phyloP scores from a whole-genome alignment of 345 rosid genomes.

The Cardamine resedifolia region DNA sequence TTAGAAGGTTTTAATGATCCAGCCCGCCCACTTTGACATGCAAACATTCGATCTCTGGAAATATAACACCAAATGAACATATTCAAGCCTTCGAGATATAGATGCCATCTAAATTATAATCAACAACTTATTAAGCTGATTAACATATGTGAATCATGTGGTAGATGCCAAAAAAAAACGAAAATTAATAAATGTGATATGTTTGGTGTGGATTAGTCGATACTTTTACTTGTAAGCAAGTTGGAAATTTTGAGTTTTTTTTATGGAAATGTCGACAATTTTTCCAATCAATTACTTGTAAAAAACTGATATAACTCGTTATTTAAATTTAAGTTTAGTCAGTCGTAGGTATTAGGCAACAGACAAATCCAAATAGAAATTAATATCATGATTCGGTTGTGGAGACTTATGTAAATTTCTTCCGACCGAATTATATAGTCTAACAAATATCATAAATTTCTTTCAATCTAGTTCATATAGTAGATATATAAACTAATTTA shows the following conservation, averaged over 20 bases:
- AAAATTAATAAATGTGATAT: neutral
- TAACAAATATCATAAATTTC: neutral
- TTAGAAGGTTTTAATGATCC: neutral
- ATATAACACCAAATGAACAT: neutral
- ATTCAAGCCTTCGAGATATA: neutral
- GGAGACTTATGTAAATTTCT: neutral
- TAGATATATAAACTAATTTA: neutral
- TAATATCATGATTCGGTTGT: neutral
- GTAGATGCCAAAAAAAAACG: neutral
- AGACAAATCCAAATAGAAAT: neutral
- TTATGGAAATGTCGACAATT: neutral
- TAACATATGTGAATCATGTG: neutral
- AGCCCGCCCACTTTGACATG: conserved; percentile 2
- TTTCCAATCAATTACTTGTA: neutral
- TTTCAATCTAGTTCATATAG: neutral
- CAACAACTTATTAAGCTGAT: neutral
- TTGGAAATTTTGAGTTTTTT: neutral
- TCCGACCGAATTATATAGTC: neutral
- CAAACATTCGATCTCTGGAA: too few species aligned
- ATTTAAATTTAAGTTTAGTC: neutral
- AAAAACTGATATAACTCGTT: neutral
- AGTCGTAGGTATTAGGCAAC: neutral
- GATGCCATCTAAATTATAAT: neutral
- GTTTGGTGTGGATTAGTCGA: neutral
- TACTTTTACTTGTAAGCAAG: neutral